Evolutionary conservation across 2,329 filamentous ascomycete species (phyloP).

Genomic region (Colletotrichum gloeosporioides): DNA sequence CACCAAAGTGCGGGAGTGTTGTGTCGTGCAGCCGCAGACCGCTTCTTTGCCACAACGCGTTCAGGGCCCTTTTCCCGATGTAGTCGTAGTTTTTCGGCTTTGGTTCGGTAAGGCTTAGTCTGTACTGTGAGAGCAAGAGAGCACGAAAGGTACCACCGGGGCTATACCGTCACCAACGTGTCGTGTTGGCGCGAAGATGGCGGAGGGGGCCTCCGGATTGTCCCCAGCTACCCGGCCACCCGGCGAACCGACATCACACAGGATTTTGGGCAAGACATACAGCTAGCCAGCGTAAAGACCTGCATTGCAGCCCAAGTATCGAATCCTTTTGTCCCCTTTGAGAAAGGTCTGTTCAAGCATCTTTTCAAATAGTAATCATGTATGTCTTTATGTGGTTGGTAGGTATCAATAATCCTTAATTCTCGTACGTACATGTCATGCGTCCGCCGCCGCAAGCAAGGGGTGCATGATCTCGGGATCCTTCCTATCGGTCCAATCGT

Average conservation of each 20-base stretch:
- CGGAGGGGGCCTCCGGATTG: not conserved
- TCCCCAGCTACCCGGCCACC: not conserved
- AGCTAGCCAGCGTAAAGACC: not conserved
- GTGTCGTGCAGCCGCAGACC: constrained; percentile 1
- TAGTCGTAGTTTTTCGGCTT: not conserved
- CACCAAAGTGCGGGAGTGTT: not conserved
- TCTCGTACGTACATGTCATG: constrained; percentile 1
- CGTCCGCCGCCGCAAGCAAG: constrained; percentile 13
- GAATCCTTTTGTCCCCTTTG: not conserved
- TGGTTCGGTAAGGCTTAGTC: not conserved
- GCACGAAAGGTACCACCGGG: not conserved
- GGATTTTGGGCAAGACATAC: not conserved
- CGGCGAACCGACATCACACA: not conserved
- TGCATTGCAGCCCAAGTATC: not conserved
- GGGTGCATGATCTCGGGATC: constrained; percentile 18
- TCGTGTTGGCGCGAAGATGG: not conserved
- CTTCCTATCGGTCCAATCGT: constrained; percentile 13
- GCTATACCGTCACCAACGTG: not conserved
- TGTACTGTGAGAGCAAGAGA: not conserved
- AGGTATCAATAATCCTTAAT: constrained; percentile 16
- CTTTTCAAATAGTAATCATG: not conserved
- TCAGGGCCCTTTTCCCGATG: not conserved
- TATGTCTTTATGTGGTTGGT: not conserved
- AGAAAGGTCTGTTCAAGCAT: not conserved
- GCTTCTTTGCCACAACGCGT: constrained; percentile 5